phyloP scores from a whole-genome alignment of 2,329 filamentous ascomycete species.

The Aplosporella prunicola region DNA sequence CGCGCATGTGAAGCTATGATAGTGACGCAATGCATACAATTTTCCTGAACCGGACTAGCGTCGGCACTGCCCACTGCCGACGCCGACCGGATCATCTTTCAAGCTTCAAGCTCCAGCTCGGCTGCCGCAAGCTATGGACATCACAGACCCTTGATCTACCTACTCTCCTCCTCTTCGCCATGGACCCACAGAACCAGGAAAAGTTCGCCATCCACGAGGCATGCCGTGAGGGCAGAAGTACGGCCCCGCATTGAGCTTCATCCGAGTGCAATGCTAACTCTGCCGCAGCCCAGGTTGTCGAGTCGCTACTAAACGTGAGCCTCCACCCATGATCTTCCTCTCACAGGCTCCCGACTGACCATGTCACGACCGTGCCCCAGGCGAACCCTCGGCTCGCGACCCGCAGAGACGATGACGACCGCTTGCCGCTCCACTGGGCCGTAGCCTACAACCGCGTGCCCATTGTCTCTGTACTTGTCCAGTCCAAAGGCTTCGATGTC shows the following conservation, averaged over 20 bases:
- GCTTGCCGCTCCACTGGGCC: constrained; percentile 91
- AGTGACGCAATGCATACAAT: no score
- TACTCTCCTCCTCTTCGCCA: no score
- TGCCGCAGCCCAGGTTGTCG: constrained; percentile 54
- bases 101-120: no score
- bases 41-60: no score
- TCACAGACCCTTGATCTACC: no score
- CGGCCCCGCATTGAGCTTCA: constrained; percentile 18
- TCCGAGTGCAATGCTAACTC: constrained; percentile 4
- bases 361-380: constrained; percentile 35
- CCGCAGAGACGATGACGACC: constrained; percentile 73
- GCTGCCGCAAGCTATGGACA: no score
- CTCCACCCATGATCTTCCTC: constrained; percentile 19
- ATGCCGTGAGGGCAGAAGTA: constrained; percentile 75
- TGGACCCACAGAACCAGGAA: constrained; percentile 28
- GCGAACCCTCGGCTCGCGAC: constrained; percentile 69
- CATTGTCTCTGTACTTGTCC: constrained; percentile 63
- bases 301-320: constrained; percentile 62
- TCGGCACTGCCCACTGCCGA: no score
- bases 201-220: constrained; percentile 84
- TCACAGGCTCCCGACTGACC: constrained; percentile 9
- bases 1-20: no score
- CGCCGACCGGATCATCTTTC: no score
- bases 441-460: constrained; percentile 69
- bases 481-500: constrained; percentile 66